phyloP scores from a whole-genome alignment of 345 rosid genomes.

The Populus alba region DNA sequence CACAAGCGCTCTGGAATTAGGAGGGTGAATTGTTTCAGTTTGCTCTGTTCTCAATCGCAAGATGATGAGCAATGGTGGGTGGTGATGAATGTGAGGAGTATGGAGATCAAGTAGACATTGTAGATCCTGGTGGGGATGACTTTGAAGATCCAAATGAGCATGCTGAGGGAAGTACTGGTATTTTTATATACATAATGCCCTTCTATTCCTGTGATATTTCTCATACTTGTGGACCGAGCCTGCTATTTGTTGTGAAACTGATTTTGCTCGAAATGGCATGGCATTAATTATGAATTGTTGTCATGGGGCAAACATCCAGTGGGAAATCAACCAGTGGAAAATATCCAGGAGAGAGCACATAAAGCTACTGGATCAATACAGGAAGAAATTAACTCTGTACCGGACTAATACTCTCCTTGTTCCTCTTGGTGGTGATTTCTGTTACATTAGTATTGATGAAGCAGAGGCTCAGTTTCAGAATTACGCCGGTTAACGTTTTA shows the following conservation, averaged over 20 bases:
- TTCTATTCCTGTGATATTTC: constrained; percentile 96
- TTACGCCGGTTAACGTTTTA: constrained; percentile 77
- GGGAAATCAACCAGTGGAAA: constrained; percentile 61
- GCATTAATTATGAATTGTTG: constrained; percentile 67
- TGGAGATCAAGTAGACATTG: constrained; percentile 54
- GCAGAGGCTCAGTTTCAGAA: constrained; percentile 94
- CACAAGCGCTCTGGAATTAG: too few relatives aligned
- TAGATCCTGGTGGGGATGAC: constrained; percentile 51
- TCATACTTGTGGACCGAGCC: constrained; percentile 99
- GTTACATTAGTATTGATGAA: constrained; percentile 71
- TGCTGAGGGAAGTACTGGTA: constrained; percentile 79
- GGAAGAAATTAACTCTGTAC: constrained; percentile 80
- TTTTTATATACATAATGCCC: constrained; percentile 98
- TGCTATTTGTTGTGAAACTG: constrained; percentile 94
- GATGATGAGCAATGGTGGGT: constrained; percentile 36
- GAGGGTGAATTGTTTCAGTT: too few relatives aligned
- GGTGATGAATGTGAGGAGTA: constrained; percentile 52
- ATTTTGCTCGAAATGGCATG: constrained; percentile 73
- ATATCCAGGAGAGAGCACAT: constrained; percentile 89
- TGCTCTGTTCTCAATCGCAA: neutral
- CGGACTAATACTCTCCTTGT: constrained; percentile 86
- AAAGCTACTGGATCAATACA: constrained; percentile 81
- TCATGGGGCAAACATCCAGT: constrained; percentile 76
- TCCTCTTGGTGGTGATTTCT: constrained; percentile 99
- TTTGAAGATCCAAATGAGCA: constrained; percentile 50